Evolutionary conservation across 106 monocot species (phyloP), one percentile per base, ranked within the genome.

Genomic region (Allium cepa): DNA sequence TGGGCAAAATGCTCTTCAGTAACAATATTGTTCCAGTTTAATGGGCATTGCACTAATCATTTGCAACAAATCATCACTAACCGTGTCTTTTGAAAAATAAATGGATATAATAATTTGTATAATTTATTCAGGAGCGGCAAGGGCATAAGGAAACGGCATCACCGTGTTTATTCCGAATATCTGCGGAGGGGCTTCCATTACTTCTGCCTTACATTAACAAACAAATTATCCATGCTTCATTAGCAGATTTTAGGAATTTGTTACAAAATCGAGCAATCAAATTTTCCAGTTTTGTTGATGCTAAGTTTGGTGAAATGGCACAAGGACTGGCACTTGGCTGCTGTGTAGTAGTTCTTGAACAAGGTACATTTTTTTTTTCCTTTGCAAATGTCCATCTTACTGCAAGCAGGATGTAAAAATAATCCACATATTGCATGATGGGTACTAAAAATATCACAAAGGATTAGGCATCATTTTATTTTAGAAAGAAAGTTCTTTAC

Each of bases 121-220:
- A 36, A 47, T 55, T 10, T 46, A 51, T 72, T 76, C 87, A 99
- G 99, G 99, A 99, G 76, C 68, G 99, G 49, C 99, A 99, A 65
- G 67, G 80, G 13, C 81, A 77, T 11, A 99, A 85, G 75, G 99
- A 92, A 57, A 71, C 36, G 15, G 74, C 89, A 27, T 56, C 84
- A 45, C 62, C 57, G 11, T 93, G 99, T 82, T 45, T 72, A 62
- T 99, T 90, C 71, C 82, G 99, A 18, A 71, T 99, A 71, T 99
- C 99, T 66, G 92, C 93, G 18, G 99, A 99, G 79, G 99, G 99
- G 70, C 84, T 99, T 46, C 90, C 84, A 11, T 76, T 99, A 57
- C 77, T 99, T 49, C 87, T 99, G 65, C 93, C 99, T 17, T 81
- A 87, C 68, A 82, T 99, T 46, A 80, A 74, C 60, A 93, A 90